Evolutionary conservation across 2,329 filamentous ascomycete species (phyloP).

Genomic region (Tympanopsis confertula): DNA sequence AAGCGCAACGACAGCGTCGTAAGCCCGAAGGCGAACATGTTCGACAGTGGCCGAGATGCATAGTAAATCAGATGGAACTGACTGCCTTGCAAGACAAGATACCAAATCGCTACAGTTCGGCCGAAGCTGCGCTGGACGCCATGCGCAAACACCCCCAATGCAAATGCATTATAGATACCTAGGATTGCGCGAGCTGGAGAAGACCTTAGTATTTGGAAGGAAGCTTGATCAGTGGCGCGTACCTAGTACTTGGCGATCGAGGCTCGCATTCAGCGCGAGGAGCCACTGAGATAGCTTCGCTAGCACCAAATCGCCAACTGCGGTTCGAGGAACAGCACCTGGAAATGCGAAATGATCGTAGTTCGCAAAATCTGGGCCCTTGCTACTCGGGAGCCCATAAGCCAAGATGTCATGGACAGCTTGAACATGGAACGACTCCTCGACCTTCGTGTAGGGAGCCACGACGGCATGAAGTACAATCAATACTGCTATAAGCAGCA

Average conservation of each 20-base stretch:
- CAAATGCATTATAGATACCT: constrained; percentile 42
- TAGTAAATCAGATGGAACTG: constrained; percentile 59
- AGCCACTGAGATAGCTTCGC: constrained; percentile 38
- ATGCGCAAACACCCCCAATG: constrained; percentile 36
- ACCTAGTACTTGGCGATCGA: constrained; percentile 38
- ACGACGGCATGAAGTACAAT: constrained; percentile 35
- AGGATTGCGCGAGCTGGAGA: constrained; percentile 38
- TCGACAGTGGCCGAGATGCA: constrained; percentile 51
- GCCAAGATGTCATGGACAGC: constrained; percentile 50
- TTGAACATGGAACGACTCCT: constrained; percentile 59
- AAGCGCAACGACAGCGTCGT: constrained; percentile 7
- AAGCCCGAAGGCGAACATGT: constrained; percentile 52
- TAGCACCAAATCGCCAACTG: constrained; percentile 43
- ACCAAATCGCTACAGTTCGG: constrained; percentile 44
- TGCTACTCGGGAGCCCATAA: constrained; percentile 38
- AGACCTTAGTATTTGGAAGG: constrained; percentile 2
- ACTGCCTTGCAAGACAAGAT: constrained; percentile 44
- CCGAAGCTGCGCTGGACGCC: constrained; percentile 45
- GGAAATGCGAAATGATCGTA: constrained; percentile 56
- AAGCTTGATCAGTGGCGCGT: constrained; percentile 6
- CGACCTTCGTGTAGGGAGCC: constrained; percentile 57
- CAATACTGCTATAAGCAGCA: constrained; percentile 25
- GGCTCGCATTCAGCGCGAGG: constrained; percentile 22
- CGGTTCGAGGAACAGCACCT: constrained; percentile 52
- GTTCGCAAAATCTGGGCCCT: constrained; percentile 19